phyloP scores from a whole-genome alignment of 768 basidiomycete species.

The Rhodotorula kratochvilovae region DNA sequence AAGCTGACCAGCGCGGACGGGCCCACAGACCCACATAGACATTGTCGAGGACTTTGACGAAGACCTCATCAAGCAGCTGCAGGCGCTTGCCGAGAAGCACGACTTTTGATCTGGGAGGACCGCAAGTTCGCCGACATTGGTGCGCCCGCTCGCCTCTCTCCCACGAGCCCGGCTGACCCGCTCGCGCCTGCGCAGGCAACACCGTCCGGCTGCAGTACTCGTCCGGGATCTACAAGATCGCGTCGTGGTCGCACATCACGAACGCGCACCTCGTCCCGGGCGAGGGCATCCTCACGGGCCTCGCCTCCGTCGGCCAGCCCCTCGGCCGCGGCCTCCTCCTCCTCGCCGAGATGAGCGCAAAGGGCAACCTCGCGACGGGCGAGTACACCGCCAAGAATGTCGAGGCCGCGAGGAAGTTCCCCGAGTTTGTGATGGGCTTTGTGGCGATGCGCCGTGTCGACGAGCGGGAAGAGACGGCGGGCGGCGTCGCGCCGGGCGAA shows the following conservation, averaged over 20 bases:
- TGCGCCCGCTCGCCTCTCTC: constrained; percentile 47
- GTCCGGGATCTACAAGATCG: constrained; percentile 84
- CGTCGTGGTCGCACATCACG: constrained; percentile 92
- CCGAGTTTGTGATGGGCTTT: constrained; percentile 87
- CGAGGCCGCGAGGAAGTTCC: constrained; percentile 73
- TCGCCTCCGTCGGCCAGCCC: constrained; percentile 77
- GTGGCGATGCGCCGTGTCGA: constrained; percentile 86
- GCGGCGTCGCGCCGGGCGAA: constrained; percentile 30
- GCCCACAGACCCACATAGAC: constrained; percentile 82
- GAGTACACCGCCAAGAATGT: constrained; percentile 78
- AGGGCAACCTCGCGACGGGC: constrained; percentile 76
- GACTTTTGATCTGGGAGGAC: constrained; percentile 98
- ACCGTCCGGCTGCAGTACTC: constrained; percentile 94
- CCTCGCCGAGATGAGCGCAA: constrained; percentile 93
- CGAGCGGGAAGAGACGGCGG: constrained; percentile 51
- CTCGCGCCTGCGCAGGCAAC: constrained; percentile 61
- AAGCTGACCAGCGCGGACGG: too few relatives aligned
- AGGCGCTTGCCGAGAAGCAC: constrained; percentile 67
- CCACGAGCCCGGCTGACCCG: neutral
- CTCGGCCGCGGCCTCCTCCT: constrained; percentile 80
- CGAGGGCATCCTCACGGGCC: constrained; percentile 87
- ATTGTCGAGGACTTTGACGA: constrained; percentile 86
- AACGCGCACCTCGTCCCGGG: constrained; percentile 96
- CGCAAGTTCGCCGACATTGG: constrained; percentile 99
- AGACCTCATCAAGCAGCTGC: constrained; percentile 64